Evolutionary conservation across 73 alveolate genomes (phyloP).

Genomic region (Halteria grandinella): DNA sequence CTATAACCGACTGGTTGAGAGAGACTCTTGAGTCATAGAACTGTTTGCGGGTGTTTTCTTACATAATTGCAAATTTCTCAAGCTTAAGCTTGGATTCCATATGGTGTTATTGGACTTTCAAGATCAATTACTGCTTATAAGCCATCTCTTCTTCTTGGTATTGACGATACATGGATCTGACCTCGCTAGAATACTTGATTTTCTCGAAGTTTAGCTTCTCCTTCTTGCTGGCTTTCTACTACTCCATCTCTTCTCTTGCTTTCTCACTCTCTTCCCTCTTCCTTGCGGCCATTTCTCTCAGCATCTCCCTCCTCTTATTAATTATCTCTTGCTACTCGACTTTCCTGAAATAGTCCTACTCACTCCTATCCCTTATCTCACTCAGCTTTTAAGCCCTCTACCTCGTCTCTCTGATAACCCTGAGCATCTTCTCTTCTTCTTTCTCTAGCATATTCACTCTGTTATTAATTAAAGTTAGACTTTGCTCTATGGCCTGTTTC

Average conservation of each 20-base stretch:
- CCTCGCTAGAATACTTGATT: slow-evolving; percentile 6
- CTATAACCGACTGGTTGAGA: neutral
- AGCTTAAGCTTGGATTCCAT: neutral
- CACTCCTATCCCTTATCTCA: slow-evolving; percentile 12
- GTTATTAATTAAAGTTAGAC: slow-evolving; percentile 24
- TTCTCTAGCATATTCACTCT: slow-evolving; percentile 57
- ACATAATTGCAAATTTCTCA: neutral
- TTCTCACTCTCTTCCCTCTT: slow-evolving; percentile 10
- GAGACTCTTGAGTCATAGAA: slow-evolving; percentile 1
- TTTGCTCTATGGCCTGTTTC: no score
- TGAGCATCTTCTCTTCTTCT: slow-evolving; percentile 63
- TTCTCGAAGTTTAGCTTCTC: neutral
- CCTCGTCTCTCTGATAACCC: slow-evolving; percentile 61
- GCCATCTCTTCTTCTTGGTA: neutral
- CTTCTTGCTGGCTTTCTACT: neutral
- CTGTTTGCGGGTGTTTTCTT: neutral
- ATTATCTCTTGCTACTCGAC: no score
- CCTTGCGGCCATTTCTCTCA: no score
- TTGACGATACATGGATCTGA: neutral
- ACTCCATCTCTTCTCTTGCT: slow-evolving; percentile 8
- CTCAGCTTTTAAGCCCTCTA: slow-evolving; percentile 56
- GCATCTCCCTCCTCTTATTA: no score
- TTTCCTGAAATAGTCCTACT: slow-evolving; percentile 29
- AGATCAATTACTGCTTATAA: neutral
- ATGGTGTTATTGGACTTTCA: slow-evolving; percentile 1